Conservation (phyloP, 2,329 filamentous ascomycete genomes). For the Verticillium zaregamsianum region DNA sequence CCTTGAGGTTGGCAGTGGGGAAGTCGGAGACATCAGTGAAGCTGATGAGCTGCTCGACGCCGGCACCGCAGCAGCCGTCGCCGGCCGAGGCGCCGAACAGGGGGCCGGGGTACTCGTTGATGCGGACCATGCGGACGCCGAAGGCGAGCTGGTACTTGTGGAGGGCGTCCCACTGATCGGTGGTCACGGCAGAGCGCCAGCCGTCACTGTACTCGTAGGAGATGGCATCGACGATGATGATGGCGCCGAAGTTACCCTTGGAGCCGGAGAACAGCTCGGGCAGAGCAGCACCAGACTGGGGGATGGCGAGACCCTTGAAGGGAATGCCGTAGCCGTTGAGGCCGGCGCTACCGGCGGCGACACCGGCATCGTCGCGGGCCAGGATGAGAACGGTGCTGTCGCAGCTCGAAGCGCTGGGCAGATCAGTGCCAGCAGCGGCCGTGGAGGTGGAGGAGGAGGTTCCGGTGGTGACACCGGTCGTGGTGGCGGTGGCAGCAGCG, state of each 20-base stretch:
- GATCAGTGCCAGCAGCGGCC: not conserved
- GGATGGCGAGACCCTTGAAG: conserved; percentile 50
- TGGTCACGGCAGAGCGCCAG: conserved; percentile 50
- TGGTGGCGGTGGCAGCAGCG: not conserved
- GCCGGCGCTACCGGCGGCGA: conserved; percentile 45
- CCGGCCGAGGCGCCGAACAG: conserved; percentile 34
- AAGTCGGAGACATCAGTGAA: conserved; percentile 51
- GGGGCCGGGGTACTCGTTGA: conserved; percentile 51
- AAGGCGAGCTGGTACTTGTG: conserved; percentile 55
- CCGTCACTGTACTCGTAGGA: conserved; percentile 46
- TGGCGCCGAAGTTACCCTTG: conserved; percentile 49
- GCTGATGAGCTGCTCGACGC: conserved; percentile 46
- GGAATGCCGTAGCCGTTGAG: conserved; percentile 59
- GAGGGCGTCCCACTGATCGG: conserved; percentile 50
- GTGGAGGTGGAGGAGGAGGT: not conserved
- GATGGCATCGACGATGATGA: conserved; percentile 50
- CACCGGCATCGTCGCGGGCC: conserved; percentile 45
- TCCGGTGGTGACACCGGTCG: not conserved
- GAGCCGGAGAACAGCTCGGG: conserved; percentile 47
- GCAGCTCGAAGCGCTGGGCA: not conserved
- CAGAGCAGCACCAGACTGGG: conserved; percentile 43
- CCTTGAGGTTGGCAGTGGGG: conserved; percentile 48
- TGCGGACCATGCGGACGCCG: conserved; percentile 56
- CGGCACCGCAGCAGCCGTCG: conserved; percentile 40
- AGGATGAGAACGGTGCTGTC: conserved; percentile 31